Evolutionary conservation across 495 filamentous ascomycete species (phyloP).

Genomic region (Aspergillus hancockii): DNA sequence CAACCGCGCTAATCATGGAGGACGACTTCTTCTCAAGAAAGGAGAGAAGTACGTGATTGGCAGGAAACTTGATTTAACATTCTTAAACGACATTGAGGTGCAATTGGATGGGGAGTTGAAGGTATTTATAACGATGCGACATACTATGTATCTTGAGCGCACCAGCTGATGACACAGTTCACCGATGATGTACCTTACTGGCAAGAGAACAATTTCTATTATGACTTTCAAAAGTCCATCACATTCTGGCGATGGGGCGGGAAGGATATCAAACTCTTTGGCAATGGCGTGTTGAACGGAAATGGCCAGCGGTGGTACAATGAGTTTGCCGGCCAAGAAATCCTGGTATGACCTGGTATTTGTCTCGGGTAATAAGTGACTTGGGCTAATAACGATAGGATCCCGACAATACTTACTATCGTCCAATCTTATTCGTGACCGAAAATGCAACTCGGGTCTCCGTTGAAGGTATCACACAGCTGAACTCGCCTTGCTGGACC

Average conservation of each 20-base stretch:
- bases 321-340: constrained; percentile 46
- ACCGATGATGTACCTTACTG: constrained; percentile 60
- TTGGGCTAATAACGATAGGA: constrained; percentile 32
- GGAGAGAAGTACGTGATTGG: constrained; percentile 56
- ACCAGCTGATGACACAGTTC: constrained; percentile 37
- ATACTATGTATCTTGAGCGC: not conserved
- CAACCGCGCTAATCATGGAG: constrained; percentile 54
- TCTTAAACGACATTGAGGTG: constrained; percentile 56
- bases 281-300: constrained; percentile 53
- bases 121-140: constrained; percentile 19
- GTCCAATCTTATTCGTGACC: constrained; percentile 57
- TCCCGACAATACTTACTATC: constrained; percentile 50
- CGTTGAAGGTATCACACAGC: constrained; percentile 55
- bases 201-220: constrained; percentile 57
- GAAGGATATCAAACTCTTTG: constrained; percentile 56
- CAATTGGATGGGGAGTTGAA: constrained; percentile 57
- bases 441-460: constrained; percentile 57
- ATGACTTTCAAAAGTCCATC: constrained; percentile 59
- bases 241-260: constrained; percentile 65
- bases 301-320: constrained; percentile 56
- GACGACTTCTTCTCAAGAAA: constrained; percentile 50
- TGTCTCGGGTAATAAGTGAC: not conserved
- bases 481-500: constrained; percentile 61
- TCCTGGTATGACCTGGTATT: constrained; percentile 34
- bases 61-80: constrained; percentile 56